Conservation (phyloP, 2,329 filamentous ascomycete genomes). For the Trichoderma asperellum region DNA sequence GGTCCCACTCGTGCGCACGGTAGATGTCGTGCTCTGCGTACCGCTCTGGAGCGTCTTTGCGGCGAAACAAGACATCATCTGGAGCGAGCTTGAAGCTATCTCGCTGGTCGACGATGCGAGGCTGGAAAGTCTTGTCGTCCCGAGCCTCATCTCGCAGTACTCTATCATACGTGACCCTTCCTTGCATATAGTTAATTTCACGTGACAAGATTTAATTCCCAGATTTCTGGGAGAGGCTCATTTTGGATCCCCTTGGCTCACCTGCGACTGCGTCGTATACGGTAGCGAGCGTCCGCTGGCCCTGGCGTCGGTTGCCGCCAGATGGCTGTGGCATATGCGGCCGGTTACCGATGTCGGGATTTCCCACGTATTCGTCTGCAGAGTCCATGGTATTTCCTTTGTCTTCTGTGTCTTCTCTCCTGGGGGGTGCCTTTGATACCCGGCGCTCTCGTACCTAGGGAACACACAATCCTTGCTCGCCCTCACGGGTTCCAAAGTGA, state of each 20-base stretch:
- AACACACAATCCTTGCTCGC: not conserved
- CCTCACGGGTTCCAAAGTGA: conserved; percentile 17
- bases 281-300: conserved; percentile 49
- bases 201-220: conserved; percentile 26
- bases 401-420: not conserved
- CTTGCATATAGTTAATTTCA: conserved; percentile 39
- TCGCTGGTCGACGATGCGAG: conserved; percentile 19
- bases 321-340: conserved; percentile 12
- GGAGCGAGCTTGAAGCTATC: conserved; percentile 54
- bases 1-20: conserved; percentile 62
- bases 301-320: conserved; percentile 28
- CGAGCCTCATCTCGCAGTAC: conserved; percentile 32
- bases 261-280: conserved; percentile 76
- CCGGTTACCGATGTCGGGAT: conserved; percentile 13
- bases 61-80: conserved; percentile 72
- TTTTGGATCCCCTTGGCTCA: conserved; percentile 40
- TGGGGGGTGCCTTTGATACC: not conserved
- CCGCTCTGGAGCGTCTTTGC: conserved; percentile 64
- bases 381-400: not conserved
- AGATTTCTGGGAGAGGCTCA: conserved; percentile 20
- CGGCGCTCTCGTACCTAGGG: not conserved
- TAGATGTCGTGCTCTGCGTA: conserved; percentile 75
- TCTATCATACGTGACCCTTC: conserved; percentile 37
- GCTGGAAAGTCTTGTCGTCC: not conserved
- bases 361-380: conserved; percentile 4